phyloP scores from a whole-genome alignment of 1,284 basidiomycete species.

The Ustilago esculenta region DNA sequence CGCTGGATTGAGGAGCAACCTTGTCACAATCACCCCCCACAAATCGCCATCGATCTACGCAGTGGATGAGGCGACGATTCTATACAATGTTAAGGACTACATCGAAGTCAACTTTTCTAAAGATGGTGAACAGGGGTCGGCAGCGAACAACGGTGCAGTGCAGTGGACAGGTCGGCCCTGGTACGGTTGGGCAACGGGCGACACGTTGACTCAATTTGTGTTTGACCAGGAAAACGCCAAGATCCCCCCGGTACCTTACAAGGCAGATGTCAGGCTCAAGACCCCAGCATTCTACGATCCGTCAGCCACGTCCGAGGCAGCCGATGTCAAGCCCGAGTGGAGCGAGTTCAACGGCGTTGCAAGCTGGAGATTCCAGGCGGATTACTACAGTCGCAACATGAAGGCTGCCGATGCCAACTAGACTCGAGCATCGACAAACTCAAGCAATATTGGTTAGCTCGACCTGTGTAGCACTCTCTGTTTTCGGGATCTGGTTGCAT shows the following conservation, averaged over 20 bases:
- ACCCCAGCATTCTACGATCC: constrained; percentile 36
- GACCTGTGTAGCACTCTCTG: no score
- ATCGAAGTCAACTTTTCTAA: constrained; percentile 33
- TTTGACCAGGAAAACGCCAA: constrained; percentile 22
- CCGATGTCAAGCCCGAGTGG: constrained; percentile 26
- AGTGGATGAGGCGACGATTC: constrained; percentile 16
- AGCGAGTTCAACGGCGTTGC: constrained; percentile 29
- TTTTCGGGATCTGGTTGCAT: not conserved
- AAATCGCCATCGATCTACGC: constrained; percentile 36
- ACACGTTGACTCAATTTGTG: constrained; percentile 38
- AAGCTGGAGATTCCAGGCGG: constrained; percentile 39
- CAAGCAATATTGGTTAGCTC: no score
- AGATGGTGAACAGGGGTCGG: constrained; percentile 13
- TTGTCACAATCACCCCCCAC: constrained; percentile 25
- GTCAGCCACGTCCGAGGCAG: constrained; percentile 8
- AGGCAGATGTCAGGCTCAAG: constrained; percentile 20
- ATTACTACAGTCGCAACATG: constrained; percentile 28
- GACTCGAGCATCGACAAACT: no score
- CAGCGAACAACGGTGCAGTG: constrained; percentile 20
- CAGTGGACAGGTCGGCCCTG: constrained; percentile 39
- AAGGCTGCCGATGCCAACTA: constrained; percentile 30
- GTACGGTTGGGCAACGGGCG: constrained; percentile 41
- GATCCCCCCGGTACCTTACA: constrained; percentile 35
- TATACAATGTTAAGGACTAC: constrained; percentile 44
- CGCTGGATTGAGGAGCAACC: constrained; percentile 35